A percentile compares a stretch with the other conserved stretches of the same genome.
These are phyloP conservation scores for Suillus decipiens DNA, from an alignment of 768 basidiomycete genomes.

Conservation along the genomic window DNA sequence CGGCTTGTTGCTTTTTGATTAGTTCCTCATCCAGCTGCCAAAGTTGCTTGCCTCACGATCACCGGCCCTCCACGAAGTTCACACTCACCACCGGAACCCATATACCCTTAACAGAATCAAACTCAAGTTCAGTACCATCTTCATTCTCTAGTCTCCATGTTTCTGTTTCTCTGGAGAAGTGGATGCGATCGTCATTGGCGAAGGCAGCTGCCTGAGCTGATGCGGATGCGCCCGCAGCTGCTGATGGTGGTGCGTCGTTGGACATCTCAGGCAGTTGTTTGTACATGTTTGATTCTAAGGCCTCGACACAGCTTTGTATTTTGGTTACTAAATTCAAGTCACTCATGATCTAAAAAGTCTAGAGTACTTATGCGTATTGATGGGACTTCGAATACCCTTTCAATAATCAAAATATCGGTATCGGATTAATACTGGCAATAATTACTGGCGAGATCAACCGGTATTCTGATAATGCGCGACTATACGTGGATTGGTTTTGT, in stretches of 20 bases:
- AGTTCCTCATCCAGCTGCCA: conserved; percentile 84
- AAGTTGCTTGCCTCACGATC: conserved; percentile 4
- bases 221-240: conserved; percentile 53
- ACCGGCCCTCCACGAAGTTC: neutral
- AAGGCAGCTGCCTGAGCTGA: conserved; percentile 67
- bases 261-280: conserved; percentile 37
- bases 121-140: conserved; percentile 90
- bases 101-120: conserved; percentile 67
- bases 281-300: conserved; percentile 38
- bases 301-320: neutral
- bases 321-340: neutral
- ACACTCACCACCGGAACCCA: conserved; percentile 85
- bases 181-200: conserved; percentile 77
- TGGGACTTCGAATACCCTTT: neutral
- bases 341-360: neutral
- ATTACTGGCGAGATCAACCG: neutral
- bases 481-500: neutral
- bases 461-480: neutral
- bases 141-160: conserved; percentile 92
- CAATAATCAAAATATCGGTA: neutral
- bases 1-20: conserved; percentile 88
- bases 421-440: neutral
- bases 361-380: neutral
- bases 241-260: conserved; percentile 44
- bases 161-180: conserved; percentile 71